Conservation (phyloP, 805 yeast species). For the Wickerhamiella qilinensis region DNA sequence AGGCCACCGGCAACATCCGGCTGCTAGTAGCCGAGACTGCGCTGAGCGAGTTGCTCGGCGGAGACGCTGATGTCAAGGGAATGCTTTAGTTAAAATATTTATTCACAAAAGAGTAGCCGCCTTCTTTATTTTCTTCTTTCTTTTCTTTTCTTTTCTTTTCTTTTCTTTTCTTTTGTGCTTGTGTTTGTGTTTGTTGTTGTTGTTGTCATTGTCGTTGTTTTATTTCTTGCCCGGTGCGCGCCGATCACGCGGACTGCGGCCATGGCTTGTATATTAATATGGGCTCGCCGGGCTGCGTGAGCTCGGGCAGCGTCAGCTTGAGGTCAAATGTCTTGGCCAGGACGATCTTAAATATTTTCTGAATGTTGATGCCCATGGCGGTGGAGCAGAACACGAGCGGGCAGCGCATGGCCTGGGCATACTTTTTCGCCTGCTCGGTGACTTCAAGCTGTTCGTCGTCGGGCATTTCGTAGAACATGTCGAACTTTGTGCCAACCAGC, state of each 20-base stretch:
- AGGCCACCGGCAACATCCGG: constrained; percentile 46
- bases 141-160: too few species aligned
- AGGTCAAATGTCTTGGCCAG: constrained; percentile 83
- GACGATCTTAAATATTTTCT: constrained; percentile 81
- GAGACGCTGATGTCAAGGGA: constrained; percentile 32
- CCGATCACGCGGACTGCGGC: too few species aligned
- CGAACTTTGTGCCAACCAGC: constrained; percentile 87
- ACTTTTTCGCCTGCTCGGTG: constrained; percentile 65
- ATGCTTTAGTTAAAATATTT: constrained; percentile 14
- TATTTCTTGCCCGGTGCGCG: too few species aligned
- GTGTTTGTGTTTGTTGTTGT: too few species aligned
- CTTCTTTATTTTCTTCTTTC: background rate
- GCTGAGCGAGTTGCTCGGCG: constrained; percentile 39
- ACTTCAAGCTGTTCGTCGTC: constrained; percentile 70
- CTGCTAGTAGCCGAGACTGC: constrained; percentile 61
- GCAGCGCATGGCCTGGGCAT: constrained; percentile 81
- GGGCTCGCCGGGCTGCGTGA: constrained; percentile 81
- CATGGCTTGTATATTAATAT: constrained; percentile 45
- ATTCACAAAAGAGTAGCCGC: background rate
- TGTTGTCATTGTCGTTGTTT: too few species aligned
- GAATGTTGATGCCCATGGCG: constrained; percentile 80
- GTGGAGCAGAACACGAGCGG: constrained; percentile 78
- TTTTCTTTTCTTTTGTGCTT: too few species aligned
- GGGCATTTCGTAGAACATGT: constrained; percentile 63
- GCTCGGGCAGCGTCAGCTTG: constrained; percentile 68